phyloP scores from a whole-genome alignment of 2,329 filamentous ascomycete species.

The Ascocoryne sarcoides region DNA sequence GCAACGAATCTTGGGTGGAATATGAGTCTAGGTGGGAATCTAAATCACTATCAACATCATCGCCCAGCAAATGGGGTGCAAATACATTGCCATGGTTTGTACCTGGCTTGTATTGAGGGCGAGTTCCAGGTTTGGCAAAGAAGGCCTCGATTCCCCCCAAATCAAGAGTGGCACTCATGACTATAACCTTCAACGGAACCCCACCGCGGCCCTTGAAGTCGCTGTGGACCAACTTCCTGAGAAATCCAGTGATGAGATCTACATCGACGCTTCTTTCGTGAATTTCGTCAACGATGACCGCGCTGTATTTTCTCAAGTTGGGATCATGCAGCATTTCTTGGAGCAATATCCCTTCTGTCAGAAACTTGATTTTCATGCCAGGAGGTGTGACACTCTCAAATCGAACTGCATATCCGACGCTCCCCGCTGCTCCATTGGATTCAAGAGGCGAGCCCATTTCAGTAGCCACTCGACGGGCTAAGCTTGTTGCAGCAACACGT shows the following conservation, averaged over 20 bases:
- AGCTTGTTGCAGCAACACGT: slow-evolving; percentile 83
- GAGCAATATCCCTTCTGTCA: slow-evolving; percentile 93
- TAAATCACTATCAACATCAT: slow-evolving; percentile 6
- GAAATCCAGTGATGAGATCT: slow-evolving; percentile 79
- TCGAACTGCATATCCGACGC: slow-evolving; percentile 86
- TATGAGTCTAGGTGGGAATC: not conserved
- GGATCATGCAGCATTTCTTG: slow-evolving; percentile 89
- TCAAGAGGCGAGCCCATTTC: slow-evolving; percentile 63
- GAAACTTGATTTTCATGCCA: slow-evolving; percentile 80
- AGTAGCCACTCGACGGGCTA: slow-evolving; percentile 78
- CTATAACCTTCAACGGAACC: slow-evolving; percentile 72
- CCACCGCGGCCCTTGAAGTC: slow-evolving; percentile 59
- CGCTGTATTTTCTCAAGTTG: slow-evolving; percentile 74
- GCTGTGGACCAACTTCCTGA: slow-evolving; percentile 64
- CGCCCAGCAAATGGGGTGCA: slow-evolving; percentile 17
- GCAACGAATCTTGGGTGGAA: not conserved
- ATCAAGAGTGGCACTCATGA: slow-evolving; percentile 97
- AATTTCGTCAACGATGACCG: slow-evolving; percentile 89
- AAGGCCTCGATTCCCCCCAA: slow-evolving; percentile 70
- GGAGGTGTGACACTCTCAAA: slow-evolving; percentile 84
- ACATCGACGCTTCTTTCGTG: slow-evolving; percentile 95
- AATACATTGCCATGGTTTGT: slow-evolving; percentile 19
- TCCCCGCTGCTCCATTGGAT: slow-evolving; percentile 34
- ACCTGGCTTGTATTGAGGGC: slow-evolving; percentile 25
- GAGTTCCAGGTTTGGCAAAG: slow-evolving; percentile 41